Percentiles rank a stretch among this genome's conserved stretches.
phyloP scores from a whole-genome alignment of 129 eudicot genomes.

The Flaveria bidentis region DNA sequence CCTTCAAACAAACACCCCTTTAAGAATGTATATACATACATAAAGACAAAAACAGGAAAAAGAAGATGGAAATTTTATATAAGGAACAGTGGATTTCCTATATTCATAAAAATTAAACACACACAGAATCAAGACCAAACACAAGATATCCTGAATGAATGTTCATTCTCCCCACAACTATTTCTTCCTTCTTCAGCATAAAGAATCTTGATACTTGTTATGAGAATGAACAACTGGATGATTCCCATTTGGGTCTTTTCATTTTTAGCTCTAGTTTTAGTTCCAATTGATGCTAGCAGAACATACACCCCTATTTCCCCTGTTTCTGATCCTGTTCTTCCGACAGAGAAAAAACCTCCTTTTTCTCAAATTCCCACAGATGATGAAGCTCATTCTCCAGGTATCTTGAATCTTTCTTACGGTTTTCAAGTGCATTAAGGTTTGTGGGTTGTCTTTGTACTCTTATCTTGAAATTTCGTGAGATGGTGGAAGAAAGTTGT shows the following conservation, averaged over 20 bases:
- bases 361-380: conserved; percentile 55
- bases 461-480: too few species aligned
- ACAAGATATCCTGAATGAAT: conserved; percentile 16
- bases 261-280: conserved; percentile 23
- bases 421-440: not conserved
- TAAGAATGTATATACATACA: not conserved
- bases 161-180: not conserved
- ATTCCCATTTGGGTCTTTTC: conserved; percentile 59
- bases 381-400: conserved; percentile 62
- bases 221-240: not conserved
- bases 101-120: not conserved
- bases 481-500: too few species aligned
- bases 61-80: conserved; percentile 14
- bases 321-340: conserved; percentile 70
- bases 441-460: not conserved
- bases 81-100: not conserved
- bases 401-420: conserved; percentile 31
- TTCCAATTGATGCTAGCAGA: conserved; percentile 43
- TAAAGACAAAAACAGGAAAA: conserved; percentile 31
- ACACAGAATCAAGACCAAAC: conserved; percentile 20
- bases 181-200: conserved; percentile 18
- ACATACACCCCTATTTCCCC: conserved; percentile 58
- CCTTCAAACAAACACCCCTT: not conserved
- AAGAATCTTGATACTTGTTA: conserved; percentile 16
- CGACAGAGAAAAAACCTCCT: conserved; percentile 73